Conservation (phyloP, 208 protist species). For the Wallacemonas sp. region DNA sequence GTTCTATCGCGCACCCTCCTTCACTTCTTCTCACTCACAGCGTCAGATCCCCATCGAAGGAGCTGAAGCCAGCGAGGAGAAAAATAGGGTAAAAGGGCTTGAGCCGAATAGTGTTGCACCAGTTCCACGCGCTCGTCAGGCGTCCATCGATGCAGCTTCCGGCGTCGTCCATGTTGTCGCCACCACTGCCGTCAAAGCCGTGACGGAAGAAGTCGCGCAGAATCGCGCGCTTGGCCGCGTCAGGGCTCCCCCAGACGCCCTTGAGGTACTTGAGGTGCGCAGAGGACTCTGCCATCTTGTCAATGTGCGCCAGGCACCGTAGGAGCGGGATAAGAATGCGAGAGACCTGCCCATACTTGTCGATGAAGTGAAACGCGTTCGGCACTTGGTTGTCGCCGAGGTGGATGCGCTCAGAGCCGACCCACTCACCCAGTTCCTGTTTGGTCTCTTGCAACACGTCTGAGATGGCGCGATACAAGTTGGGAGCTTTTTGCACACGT, state of each 20-base stretch:
- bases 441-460: conserved; percentile 87
- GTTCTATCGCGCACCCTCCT: no score
- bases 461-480: conserved; percentile 83
- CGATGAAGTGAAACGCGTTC: conserved; percentile 98
- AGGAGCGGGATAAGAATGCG: conserved; percentile 96
- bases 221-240: conserved; percentile 78
- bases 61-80: conserved; percentile 93
- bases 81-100: conserved; percentile 97
- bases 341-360: conserved; percentile 98
- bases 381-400: conserved; percentile 97
- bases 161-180: conserved; percentile 97
- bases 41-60: conserved; percentile 96
- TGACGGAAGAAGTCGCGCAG: conserved; percentile 96
- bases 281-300: conserved; percentile 52
- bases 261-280: conserved; percentile 79
- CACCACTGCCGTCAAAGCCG: conserved; percentile 95
- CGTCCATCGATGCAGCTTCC: conserved; percentile 98
- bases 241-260: conserved; percentile 66
- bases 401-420: conserved; percentile 94
- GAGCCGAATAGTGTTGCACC: conserved; percentile 93
- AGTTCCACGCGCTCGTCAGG: conserved; percentile 98
- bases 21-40: conserved; percentile 34
- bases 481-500: conserved; percentile 91
- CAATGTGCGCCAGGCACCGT: conserved; percentile 78
- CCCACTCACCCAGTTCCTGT: conserved; percentile 85